Evolutionary conservation across 495 filamentous ascomycete species (phyloP).

Genomic region (Penicillium malachiteum): DNA sequence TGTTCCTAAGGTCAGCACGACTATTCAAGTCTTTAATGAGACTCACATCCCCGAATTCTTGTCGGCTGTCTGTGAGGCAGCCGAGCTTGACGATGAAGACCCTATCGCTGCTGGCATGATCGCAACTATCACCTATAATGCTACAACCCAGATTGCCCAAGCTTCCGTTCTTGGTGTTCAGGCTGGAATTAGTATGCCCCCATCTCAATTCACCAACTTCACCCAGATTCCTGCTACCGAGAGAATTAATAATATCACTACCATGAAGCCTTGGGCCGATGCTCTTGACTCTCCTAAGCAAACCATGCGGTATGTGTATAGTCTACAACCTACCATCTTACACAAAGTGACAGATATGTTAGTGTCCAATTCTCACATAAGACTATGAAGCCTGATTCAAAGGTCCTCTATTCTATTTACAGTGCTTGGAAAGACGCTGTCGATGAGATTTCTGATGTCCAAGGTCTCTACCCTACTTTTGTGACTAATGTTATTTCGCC

Average conservation of each 20-base stretch:
- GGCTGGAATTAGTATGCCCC: slow-evolving; percentile 25
- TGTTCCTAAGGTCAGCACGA: slow-evolving; percentile 37
- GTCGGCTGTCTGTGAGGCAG: slow-evolving; percentile 17
- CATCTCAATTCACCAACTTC: slow-evolving; percentile 31
- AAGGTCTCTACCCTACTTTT: slow-evolving; percentile 30
- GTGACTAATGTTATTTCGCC: slow-evolving; percentile 23
- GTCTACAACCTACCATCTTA: background rate
- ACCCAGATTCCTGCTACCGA: slow-evolving; percentile 14
- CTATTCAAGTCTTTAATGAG: slow-evolving; percentile 37
- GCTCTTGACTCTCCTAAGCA: slow-evolving; percentile 29
- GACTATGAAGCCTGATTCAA: slow-evolving; percentile 22
- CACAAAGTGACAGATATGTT: background rate
- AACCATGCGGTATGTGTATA: slow-evolving; percentile 23
- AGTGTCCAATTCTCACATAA: slow-evolving; percentile 26
- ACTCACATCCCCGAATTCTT: slow-evolving; percentile 16
- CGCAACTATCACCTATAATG: slow-evolving; percentile 23
- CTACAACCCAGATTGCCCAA: slow-evolving; percentile 13
- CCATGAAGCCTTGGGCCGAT: slow-evolving; percentile 14
- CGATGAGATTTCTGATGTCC: slow-evolving; percentile 22
- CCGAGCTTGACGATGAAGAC: slow-evolving; percentile 14
- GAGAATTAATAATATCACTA: slow-evolving; percentile 28
- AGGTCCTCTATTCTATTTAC: slow-evolving; percentile 21
- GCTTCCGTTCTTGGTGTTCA: slow-evolving; percentile 27
- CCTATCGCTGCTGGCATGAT: slow-evolving; percentile 27
- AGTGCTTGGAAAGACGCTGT: slow-evolving; percentile 26